Percentiles rank a stretch among this genome's conserved stretches.
Evolutionary conservation across 208 protist genomes (phyloP).

Genomic region (Naegleria lovaniensis): DNA sequence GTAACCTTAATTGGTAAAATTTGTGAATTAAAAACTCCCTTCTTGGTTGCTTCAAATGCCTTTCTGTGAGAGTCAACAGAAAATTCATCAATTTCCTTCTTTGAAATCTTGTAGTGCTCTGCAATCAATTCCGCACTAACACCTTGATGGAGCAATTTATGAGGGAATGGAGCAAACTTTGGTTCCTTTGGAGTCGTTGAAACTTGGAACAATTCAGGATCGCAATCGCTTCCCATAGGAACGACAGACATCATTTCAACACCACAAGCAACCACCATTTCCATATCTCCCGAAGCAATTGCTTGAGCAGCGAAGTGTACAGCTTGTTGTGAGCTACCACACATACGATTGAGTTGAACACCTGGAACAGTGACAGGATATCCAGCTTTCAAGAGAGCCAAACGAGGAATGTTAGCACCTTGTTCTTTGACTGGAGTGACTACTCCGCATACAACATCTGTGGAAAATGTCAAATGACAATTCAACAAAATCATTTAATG

Average conservation of each 20-base stretch:
- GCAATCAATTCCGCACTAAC: slow-evolving; percentile 56
- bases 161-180: neutral
- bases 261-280: slow-evolving; percentile 46
- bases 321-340: slow-evolving; percentile 46
- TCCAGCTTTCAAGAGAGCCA: slow-evolving; percentile 41
- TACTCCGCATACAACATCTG: slow-evolving; percentile 16
- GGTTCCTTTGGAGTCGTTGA: neutral
- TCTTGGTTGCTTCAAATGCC: slow-evolving; percentile 36
- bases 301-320: slow-evolving; percentile 50
- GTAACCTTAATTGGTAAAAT: slow-evolving; percentile 45
- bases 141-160: slow-evolving; percentile 34
- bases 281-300: slow-evolving; percentile 40
- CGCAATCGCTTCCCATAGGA: slow-evolving; percentile 43
- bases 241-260: slow-evolving; percentile 49
- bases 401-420: slow-evolving; percentile 42
- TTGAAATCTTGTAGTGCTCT: slow-evolving; percentile 47
- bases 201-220: slow-evolving; percentile 35
- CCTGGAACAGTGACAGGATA: slow-evolving; percentile 46
- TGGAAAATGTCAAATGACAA: neutral
- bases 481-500: neutral
- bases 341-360: slow-evolving; percentile 54
- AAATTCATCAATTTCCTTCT: slow-evolving; percentile 46
- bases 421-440: slow-evolving; percentile 26
- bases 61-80: slow-evolving; percentile 43
- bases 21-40: slow-evolving; percentile 46